These are phyloP conservation scores for Diplodia sapinea DNA, from an alignment of 2,329 filamentous ascomycete genomes.

Conservation along the genomic window DNA sequence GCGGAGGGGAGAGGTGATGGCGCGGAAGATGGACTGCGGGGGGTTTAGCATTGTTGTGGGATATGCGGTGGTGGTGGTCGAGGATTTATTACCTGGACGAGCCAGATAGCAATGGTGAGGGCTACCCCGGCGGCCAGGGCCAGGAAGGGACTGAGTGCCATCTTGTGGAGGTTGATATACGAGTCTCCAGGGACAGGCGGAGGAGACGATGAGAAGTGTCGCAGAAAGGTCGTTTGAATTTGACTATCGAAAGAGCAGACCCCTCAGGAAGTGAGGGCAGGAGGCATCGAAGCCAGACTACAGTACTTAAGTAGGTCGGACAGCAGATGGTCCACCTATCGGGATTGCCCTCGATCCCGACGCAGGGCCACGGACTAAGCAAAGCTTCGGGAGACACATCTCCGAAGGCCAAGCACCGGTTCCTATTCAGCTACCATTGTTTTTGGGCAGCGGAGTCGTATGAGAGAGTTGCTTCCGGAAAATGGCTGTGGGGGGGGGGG, in stretches of 20 bases:
- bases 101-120: conserved; percentile 11
- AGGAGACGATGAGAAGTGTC: neutral
- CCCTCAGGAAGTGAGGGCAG: neutral
- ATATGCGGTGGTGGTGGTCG: neutral
- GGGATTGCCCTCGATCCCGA: neutral
- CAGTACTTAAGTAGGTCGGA: neutral
- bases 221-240: neutral
- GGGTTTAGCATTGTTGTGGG: neutral
- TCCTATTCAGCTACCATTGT: neutral
- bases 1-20: conserved; percentile 39
- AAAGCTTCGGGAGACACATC: neutral
- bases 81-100: neutral
- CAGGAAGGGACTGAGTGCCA: neutral
- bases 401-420: no score
- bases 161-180: neutral
- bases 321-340: neutral
- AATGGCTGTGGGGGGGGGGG: conserved; percentile 13
- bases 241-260: neutral
- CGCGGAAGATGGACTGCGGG: conserved; percentile 36
- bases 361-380: neutral
- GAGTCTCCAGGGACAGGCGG: neutral
- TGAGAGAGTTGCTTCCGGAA: neutral
- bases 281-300: neutral
- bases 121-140: neutral
- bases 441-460: neutral